These are phyloP conservation scores for Monilinia vaccinii-corymbosi DNA, from an alignment of 2,329 filamentous ascomycete species.

Conservation along the genomic window DNA sequence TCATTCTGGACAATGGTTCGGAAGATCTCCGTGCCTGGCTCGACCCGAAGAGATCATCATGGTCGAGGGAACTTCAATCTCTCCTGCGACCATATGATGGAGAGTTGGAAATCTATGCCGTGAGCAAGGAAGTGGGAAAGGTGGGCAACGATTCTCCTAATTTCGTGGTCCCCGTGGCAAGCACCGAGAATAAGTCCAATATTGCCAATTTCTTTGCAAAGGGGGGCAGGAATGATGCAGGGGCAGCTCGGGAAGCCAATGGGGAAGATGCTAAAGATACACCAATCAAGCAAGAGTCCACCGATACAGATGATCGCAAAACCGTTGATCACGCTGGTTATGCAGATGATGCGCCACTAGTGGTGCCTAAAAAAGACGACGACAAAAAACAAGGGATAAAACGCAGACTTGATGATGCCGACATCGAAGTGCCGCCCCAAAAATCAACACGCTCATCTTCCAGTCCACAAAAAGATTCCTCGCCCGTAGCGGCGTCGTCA, in stretches of 20 bases:
- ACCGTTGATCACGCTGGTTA: slow-evolving; percentile 21
- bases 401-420: slow-evolving; percentile 17
- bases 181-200: slow-evolving; percentile 81
- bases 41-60: slow-evolving; percentile 60
- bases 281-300: slow-evolving; percentile 20
- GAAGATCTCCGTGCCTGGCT: slow-evolving; percentile 66
- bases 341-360: slow-evolving; percentile 26
- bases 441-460: slow-evolving; percentile 21
- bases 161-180: slow-evolving; percentile 76
- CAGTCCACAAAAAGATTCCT: slow-evolving; percentile 14
- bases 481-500: slow-evolving; percentile 11
- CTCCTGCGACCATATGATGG: slow-evolving; percentile 72
- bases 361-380: slow-evolving; percentile 16
- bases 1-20: slow-evolving; percentile 72
- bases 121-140: slow-evolving; percentile 84
- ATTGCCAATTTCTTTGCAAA: slow-evolving; percentile 89
- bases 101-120: slow-evolving; percentile 75
- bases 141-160: slow-evolving; percentile 82
- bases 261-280: slow-evolving; percentile 12
- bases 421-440: slow-evolving; percentile 20
- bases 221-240: slow-evolving; percentile 15
- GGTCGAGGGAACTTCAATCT: slow-evolving; percentile 69
- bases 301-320: slow-evolving; percentile 18
- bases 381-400: slow-evolving; percentile 23
- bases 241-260: slow-evolving; percentile 13